phyloP scores from a whole-genome alignment of 2,329 filamentous ascomycete species.

The Sarocladiaceae sp. region DNA sequence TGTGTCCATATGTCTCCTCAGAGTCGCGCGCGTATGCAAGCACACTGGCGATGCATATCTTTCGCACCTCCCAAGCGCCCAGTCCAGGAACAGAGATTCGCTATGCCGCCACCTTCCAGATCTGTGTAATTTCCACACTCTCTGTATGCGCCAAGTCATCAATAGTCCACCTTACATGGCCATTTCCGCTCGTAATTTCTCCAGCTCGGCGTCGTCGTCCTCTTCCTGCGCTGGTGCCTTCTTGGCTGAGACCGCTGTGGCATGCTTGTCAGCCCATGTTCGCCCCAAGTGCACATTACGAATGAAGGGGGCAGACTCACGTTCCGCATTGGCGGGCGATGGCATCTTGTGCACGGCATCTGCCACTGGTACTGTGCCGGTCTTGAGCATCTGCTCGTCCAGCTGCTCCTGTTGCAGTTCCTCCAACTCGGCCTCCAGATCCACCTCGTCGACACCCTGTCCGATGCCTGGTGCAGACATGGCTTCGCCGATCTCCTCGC shows the following conservation, averaged over 20 bases:
- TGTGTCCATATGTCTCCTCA: background rate
- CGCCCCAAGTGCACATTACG: no score
- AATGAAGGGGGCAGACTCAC: slow-evolving; percentile 65
- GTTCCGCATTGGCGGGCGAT: slow-evolving; percentile 66
- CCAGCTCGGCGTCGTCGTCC: slow-evolving; percentile 92
- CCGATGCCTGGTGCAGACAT: slow-evolving; percentile 69
- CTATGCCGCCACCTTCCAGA: background rate
- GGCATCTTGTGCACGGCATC: slow-evolving; percentile 77
- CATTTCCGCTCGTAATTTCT: slow-evolving; percentile 95
- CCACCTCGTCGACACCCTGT: slow-evolving; percentile 75
- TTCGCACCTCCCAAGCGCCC: background rate
- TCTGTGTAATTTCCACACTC: background rate
- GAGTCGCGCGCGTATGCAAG: slow-evolving; percentile 2
- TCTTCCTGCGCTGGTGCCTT: slow-evolving; percentile 63
- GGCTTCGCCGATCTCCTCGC: slow-evolving; percentile 84
- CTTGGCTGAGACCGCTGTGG: slow-evolving; percentile 27
- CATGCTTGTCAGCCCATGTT: slow-evolving; percentile 9
- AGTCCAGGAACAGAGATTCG: background rate
- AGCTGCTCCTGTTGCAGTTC: slow-evolving; percentile 86
- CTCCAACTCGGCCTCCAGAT: slow-evolving; percentile 82
- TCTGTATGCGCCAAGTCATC: background rate
- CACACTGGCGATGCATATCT: background rate
- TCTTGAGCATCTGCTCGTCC: slow-evolving; percentile 90
- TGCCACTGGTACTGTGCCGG: slow-evolving; percentile 75
- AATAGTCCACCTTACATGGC: slow-evolving; percentile 61